Conservation (phyloP, 164 flowering plant genomes). For the Nelumbo lutea region DNA sequence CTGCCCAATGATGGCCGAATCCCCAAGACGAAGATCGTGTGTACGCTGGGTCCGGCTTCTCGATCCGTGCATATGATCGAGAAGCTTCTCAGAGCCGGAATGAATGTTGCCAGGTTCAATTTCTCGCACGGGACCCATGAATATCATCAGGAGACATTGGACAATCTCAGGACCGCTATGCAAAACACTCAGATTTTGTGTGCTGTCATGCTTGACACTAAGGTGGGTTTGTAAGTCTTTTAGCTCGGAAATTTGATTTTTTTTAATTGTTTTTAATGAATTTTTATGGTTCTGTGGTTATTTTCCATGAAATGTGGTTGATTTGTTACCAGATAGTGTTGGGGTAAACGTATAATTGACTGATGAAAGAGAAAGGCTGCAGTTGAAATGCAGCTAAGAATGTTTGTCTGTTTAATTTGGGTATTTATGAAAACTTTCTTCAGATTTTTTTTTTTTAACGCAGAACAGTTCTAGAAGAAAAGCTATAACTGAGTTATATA, state of each 20-base stretch:
- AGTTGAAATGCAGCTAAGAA: no score
- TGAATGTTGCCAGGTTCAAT: conserved; percentile 59
- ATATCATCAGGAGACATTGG: conserved; percentile 53
- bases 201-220: conserved; percentile 63
- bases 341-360: no score
- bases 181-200: conserved; percentile 45
- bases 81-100: conserved; percentile 57
- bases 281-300: no score
- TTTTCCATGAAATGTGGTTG: no score
- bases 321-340: no score
- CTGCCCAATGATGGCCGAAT: conserved; percentile 24
- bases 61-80: conserved; percentile 44
- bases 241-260: not conserved
- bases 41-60: conserved; percentile 55
- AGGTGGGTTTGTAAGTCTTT: conserved; percentile 20
- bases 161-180: conserved; percentile 48
- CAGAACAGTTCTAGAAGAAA: no score
- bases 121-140: conserved; percentile 58
- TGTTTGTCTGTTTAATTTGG: no score
- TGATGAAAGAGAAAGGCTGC: no score
- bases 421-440: no score
- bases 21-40: conserved; percentile 56
- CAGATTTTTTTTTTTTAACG: no score
- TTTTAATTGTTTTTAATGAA: no score
- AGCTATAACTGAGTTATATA: no score